These are phyloP conservation scores for Inga oerstediana DNA, from an alignment of 306 rosid genomes.

Conservation along the genomic window DNA sequence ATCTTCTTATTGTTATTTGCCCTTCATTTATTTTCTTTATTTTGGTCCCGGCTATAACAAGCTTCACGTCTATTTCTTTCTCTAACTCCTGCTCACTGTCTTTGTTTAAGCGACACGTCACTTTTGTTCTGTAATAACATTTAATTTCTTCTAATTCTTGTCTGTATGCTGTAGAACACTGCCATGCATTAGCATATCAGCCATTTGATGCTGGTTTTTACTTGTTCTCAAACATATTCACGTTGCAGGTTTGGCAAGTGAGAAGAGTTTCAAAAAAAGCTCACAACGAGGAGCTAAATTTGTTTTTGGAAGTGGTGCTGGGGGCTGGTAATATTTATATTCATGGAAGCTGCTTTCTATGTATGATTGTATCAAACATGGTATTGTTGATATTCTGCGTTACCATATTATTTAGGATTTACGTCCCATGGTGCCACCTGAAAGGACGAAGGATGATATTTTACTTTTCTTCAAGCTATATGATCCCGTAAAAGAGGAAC, in stretches of 20 bases:
- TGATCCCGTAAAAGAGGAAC: constrained; percentile 79
- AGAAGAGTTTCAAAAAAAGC: constrained; percentile 71
- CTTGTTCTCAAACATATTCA: constrained; percentile 15
- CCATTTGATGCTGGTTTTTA: constrained; percentile 19
- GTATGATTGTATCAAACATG: constrained; percentile 12
- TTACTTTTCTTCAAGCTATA: constrained; percentile 88
- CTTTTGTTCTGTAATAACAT: constrained; percentile 14
- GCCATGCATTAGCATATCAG: constrained; percentile 4
- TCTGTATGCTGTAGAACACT: neutral
- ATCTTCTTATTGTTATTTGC: constrained; percentile 12
- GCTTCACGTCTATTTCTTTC: constrained; percentile 1
- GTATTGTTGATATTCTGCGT: constrained; percentile 31
- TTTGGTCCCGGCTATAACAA: neutral
- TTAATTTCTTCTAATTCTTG: neutral
- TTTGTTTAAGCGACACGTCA: neutral
- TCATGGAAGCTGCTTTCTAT: constrained; percentile 20
- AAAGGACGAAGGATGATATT: constrained; percentile 78
- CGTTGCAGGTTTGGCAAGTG: constrained; percentile 77
- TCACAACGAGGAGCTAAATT: constrained; percentile 70
- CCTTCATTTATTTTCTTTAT: neutral
- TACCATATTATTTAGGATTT: constrained; percentile 48
- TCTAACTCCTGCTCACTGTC: neutral
- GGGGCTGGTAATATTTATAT: constrained; percentile 64
- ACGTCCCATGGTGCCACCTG: constrained; percentile 68
- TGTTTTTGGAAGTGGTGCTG: constrained; percentile 76